A percentile compares a stretch with the other conserved stretches of the same genome.
These are phyloP conservation scores for Cadophora malorum DNA, from an alignment of 2,329 filamentous ascomycete species.

Conservation along the genomic window DNA sequence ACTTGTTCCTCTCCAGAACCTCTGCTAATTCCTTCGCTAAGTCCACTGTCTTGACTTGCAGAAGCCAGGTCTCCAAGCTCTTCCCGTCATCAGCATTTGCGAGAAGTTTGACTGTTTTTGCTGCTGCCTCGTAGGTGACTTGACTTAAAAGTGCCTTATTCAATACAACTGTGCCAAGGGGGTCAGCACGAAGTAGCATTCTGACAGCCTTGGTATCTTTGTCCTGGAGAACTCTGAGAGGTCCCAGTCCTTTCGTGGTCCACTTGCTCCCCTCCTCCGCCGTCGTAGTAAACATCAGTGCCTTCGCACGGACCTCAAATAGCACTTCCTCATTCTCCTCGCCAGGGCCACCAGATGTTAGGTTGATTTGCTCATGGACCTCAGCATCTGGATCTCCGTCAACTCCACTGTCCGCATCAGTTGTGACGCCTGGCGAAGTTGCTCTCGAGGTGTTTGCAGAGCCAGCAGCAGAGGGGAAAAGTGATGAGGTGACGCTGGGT, in stretches of 20 bases:
- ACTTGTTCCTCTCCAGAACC: slow-evolving; percentile 56
- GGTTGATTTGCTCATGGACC: slow-evolving; percentile 72
- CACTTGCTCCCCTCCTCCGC: slow-evolving; percentile 63
- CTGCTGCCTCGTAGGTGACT: slow-evolving; percentile 66
- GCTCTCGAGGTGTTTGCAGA: slow-evolving; percentile 44
- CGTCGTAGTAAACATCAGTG: slow-evolving; percentile 64
- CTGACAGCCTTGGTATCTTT: slow-evolving; percentile 71
- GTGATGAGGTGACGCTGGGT: slow-evolving; percentile 38
- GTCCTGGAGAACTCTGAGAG: slow-evolving; percentile 75
- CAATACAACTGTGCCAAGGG: slow-evolving; percentile 74
- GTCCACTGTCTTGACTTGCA: slow-evolving; percentile 68
- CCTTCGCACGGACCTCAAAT: slow-evolving; percentile 75
- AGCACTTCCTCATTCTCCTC: slow-evolving; percentile 76
- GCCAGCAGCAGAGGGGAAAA: slow-evolving; percentile 41
- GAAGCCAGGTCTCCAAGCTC: slow-evolving; percentile 71
- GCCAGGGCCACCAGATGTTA: slow-evolving; percentile 69
- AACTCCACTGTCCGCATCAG: slow-evolving; percentile 42
- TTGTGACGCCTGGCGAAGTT: slow-evolving; percentile 43
- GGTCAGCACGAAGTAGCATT: slow-evolving; percentile 76
- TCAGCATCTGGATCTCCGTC: slow-evolving; percentile 56
- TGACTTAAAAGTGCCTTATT: slow-evolving; percentile 70
- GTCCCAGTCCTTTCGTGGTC: slow-evolving; percentile 73
- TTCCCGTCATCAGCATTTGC: slow-evolving; percentile 64
- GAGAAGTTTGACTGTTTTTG: slow-evolving; percentile 65
- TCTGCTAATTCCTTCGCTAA: slow-evolving; percentile 56